Evolutionary conservation across 495 filamentous ascomycete genomes (phyloP).

Genomic region (Aspergillus bridgeri): DNA sequence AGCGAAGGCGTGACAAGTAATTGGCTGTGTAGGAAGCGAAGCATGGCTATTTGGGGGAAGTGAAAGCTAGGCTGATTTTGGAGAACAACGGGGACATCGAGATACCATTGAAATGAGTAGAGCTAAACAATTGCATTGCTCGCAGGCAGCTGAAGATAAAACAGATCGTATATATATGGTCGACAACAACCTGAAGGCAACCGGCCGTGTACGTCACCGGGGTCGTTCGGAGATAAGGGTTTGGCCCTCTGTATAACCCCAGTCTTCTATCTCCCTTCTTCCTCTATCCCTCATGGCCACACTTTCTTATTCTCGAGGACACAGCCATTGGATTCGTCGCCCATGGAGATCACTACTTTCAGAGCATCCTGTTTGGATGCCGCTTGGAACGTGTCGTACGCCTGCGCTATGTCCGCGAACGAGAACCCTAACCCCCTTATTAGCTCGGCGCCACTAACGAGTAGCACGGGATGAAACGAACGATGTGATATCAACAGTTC

Average conservation of each 20-base stretch:
- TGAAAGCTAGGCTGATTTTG: not conserved
- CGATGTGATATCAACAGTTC: constrained; percentile 2
- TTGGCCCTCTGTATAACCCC: too few species aligned
- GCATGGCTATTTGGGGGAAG: not conserved
- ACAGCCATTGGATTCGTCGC: not conserved
- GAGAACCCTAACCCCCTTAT: not conserved
- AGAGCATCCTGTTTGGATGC: not conserved
- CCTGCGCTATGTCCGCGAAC: not conserved
- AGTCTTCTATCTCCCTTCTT: too few species aligned
- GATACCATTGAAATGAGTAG: too few species aligned
- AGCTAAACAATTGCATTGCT: too few species aligned
- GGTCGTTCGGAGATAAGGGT: too few species aligned
- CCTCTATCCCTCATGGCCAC: too few species aligned
- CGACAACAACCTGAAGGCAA: too few species aligned
- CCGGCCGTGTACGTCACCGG: too few species aligned
- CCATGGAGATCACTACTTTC: not conserved
- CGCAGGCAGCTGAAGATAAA: too few species aligned
- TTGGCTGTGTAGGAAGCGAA: constrained; percentile 43
- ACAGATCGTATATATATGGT: too few species aligned
- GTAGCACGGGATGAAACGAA: not conserved
- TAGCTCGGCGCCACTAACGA: not conserved
- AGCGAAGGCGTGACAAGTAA: constrained; percentile 35
- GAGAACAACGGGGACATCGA: too few species aligned
- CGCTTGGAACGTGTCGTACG: constrained; percentile 1
- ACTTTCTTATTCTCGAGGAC: not conserved